Conservation (phyloP, 305 asterid species). For the Fraxinus dipetala region DNA sequence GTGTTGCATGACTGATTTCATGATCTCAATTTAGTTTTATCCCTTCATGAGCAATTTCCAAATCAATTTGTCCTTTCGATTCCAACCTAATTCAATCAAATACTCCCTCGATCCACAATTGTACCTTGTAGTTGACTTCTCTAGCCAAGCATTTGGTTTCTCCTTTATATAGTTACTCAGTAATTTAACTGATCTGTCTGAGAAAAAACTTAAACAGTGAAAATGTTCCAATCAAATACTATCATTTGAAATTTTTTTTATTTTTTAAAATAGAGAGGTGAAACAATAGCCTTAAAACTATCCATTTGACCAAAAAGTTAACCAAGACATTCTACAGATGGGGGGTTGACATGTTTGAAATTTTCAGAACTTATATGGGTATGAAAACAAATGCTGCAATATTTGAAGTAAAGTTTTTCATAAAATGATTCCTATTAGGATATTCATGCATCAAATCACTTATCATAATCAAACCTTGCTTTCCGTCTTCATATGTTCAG, state of each 20-base stretch:
- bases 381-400: not conserved
- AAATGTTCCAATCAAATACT: not conserved
- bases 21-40: not conserved
- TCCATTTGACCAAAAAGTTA: not conserved
- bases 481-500: slow-evolving; percentile 39
- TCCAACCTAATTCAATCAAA: not conserved
- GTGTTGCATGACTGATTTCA: not conserved
- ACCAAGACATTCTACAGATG: not conserved
- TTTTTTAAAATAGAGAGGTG: not conserved
- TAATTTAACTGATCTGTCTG: not conserved
- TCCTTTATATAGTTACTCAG: not conserved
- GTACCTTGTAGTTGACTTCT: not conserved
- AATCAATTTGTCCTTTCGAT: not conserved
- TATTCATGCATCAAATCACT: slow-evolving; percentile 5
- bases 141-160: not conserved
- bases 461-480: slow-evolving; percentile 10
- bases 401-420: not conserved
- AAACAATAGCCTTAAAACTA: not conserved
- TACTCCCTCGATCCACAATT: not conserved
- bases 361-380: not conserved
- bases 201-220: not conserved
- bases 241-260: not conserved
- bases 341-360: not conserved
- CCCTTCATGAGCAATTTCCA: not conserved
- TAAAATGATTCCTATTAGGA: not conserved